Base-by-base conservation (phyloP, 805 yeast genomes). In the Tetrapisispora arboricola region DNA sequence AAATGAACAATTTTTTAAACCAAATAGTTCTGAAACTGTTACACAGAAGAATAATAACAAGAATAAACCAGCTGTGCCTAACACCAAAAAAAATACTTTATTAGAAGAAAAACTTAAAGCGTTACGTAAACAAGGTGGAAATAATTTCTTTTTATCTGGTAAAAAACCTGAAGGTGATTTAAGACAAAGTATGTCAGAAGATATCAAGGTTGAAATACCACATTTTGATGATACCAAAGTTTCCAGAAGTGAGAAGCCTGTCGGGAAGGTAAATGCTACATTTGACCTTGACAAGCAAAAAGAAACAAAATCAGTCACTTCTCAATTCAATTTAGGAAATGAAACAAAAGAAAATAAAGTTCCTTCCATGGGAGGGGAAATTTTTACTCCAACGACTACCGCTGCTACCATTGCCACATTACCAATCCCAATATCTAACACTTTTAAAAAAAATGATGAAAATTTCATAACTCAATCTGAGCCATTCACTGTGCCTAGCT, bases 41-140 rank as follows among this genome's bases (percentile, higher is more conserved):
- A n/a, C n/a, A n/a, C n/a, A n/a, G n/a, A n/a, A n/a, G n/a, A n/a
- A n/a, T n/a, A n/a, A n/a, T n/a, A n/a, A n/a, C n/a, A n/a, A n/a
- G n/a, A 15, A 7, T n/a, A 20, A 11, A 21, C 10, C 36, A 7
- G 13, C 27, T 4, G 13, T 25, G 10, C 4, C 27, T 11, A 4
- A 12, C 10, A 25, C 10, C 5, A 25, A 34, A 16, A 34, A 34
- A 18, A 34, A 34, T 16, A 16, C 29, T 6, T 16, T 34, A 16
- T 25, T 34, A 25, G 37, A 34, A 25, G 37, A 22, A 24, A 34
- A 34, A 25, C 27, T 34, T 8, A 34, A 34, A 34, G 37, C 37
- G 22, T 34, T 34, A 17, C 37, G 37, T 34, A 34, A 34, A 34
- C 37, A 34, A 34, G 37, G 30, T 22, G 37, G 37, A 16, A 34